Conservation (phyloP, 2,329 filamentous ascomycete genomes). For the Mycosphaerelloides madeirae region DNA sequence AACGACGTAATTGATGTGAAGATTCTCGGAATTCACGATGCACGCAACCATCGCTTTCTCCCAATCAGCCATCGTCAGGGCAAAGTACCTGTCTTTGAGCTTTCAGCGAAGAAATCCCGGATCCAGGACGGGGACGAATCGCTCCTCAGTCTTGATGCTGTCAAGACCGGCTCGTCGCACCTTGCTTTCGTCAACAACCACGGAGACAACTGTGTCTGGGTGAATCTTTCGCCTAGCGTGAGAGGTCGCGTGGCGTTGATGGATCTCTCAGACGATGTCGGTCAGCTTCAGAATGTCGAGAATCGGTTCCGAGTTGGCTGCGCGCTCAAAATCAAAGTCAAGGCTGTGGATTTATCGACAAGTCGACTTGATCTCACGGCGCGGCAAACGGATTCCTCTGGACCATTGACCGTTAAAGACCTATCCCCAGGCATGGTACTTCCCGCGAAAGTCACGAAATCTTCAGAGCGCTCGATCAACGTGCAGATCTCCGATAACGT, state of each 20-base stretch:
- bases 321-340: constrained; percentile 74
- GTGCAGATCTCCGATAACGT: constrained; percentile 79
- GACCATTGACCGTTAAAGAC: constrained; percentile 62
- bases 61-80: constrained; percentile 81
- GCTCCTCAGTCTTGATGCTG: constrained; percentile 64
- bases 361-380: constrained; percentile 70
- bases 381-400: constrained; percentile 33
- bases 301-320: constrained; percentile 86
- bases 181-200: constrained; percentile 91
- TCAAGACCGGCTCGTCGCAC: constrained; percentile 67
- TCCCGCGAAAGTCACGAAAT: constrained; percentile 76
- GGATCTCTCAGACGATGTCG: constrained; percentile 82
- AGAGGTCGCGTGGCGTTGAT: constrained; percentile 76
- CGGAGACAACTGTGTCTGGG: constrained; percentile 74
- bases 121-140: constrained; percentile 47
- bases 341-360: constrained; percentile 65
- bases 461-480: constrained; percentile 75
- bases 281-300: constrained; percentile 68
- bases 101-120: constrained; percentile 65
- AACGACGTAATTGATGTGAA: constrained; percentile 69
- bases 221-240: constrained; percentile 82
- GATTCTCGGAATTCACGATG: constrained; percentile 83
- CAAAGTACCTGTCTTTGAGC: constrained; percentile 75
- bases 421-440: constrained; percentile 76
- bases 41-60: constrained; percentile 82